Percentiles rank a stretch among this genome's conserved stretches.
Evolutionary conservation across 148 eudicot species (phyloP).

Genomic region (Tetragonia tetragonoides): DNA sequence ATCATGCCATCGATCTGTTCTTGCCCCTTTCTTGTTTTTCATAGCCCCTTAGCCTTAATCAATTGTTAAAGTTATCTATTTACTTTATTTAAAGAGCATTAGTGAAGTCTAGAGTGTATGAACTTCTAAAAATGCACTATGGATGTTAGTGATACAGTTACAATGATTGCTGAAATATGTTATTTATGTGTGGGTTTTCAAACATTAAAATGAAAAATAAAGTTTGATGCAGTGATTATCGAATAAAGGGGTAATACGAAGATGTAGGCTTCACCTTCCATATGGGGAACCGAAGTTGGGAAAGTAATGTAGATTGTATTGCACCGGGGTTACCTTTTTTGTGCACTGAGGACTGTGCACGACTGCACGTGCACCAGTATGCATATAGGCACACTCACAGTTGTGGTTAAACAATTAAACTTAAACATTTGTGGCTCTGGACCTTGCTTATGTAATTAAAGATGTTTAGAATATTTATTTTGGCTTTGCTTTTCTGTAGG

Average conservation of each 20-base stretch:
- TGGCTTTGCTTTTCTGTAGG: slow-evolving; percentile 37
- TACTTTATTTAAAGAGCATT: neutral
- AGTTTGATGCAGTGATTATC: neutral
- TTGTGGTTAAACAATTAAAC: neutral
- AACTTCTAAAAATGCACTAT: neutral
- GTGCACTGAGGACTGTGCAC: neutral
- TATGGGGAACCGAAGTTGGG: neutral
- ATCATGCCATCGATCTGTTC: neutral
- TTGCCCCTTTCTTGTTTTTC: neutral
- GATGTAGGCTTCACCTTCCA: neutral
- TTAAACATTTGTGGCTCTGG: neutral
- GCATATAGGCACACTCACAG: neutral
- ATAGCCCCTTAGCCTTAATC: neutral
- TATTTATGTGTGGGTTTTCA: neutral
- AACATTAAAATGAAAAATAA: neutral
- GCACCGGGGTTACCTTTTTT: neutral
- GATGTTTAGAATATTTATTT: neutral
- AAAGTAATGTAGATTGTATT: neutral
- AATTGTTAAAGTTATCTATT: neutral
- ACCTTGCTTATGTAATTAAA: neutral
- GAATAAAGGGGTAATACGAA: no score
- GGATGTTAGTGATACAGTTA: neutral
- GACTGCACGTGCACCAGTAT: neutral
- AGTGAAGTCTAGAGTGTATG: neutral
- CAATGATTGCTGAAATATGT: neutral